These are phyloP conservation scores for Adenanthera pavonina DNA, from an alignment of 306 rosid genomes.

Conservation along the genomic window DNA sequence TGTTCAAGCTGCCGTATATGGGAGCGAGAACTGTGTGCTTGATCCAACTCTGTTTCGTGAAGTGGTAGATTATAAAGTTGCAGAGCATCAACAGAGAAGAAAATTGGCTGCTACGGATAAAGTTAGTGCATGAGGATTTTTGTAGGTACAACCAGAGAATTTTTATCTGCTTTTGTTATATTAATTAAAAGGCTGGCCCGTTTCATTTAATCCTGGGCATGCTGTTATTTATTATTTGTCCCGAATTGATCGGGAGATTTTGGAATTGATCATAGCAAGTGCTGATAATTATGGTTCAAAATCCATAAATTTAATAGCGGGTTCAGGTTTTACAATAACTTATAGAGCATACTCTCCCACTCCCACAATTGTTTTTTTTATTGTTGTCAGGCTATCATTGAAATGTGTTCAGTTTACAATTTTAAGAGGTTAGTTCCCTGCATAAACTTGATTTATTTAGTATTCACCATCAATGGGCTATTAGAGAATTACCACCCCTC, in stretches of 20 bases:
- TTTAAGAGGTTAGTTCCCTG: not conserved
- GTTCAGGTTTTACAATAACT: constrained; percentile 12
- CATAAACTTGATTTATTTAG: not conserved
- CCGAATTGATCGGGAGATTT: constrained; percentile 60
- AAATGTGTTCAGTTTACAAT: not conserved
- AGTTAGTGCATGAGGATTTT: constrained; percentile 39
- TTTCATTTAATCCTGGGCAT: constrained; percentile 34
- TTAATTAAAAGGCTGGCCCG: constrained; percentile 22
- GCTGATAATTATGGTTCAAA: constrained; percentile 17
- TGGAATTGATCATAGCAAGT: constrained; percentile 40
- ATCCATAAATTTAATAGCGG: constrained; percentile 27
- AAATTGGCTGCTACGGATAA: constrained; percentile 72
- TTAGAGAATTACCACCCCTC: too few species aligned
- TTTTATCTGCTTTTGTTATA: not conserved
- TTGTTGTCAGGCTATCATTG: not conserved
- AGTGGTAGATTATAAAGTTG: constrained; percentile 92
- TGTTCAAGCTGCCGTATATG: constrained; percentile 94
- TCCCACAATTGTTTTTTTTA: not conserved
- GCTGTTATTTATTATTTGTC: constrained; percentile 49
- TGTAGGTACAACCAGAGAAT: not conserved
- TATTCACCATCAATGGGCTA: too few species aligned
- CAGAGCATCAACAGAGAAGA: constrained; percentile 94
- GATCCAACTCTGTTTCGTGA: constrained; percentile 80
- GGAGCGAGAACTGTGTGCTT: constrained; percentile 83
- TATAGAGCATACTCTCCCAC: not conserved